Conservation (phyloP, 805 yeast species). For the Zygoascus flipseniorum region DNA sequence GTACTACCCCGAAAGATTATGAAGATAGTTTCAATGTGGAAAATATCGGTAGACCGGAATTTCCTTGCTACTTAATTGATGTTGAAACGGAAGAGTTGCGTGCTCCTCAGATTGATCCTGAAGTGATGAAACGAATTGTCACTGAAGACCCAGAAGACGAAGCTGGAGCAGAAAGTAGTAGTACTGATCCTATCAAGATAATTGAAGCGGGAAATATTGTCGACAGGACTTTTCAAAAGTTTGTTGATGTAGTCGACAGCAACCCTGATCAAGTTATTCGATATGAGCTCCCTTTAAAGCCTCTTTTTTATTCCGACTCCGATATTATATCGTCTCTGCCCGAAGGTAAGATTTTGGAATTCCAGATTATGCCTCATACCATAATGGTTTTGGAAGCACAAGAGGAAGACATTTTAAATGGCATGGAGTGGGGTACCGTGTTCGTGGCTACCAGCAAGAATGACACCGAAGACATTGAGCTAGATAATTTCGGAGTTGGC, state of each 20-base stretch:
- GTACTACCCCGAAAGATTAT: conserved; percentile 18
- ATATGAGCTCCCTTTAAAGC: conserved; percentile 59
- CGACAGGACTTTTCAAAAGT: conserved; percentile 72
- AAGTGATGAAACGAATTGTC: conserved; percentile 37
- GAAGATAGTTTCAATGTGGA: neutral
- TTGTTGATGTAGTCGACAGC: conserved; percentile 63
- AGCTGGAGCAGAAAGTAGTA: conserved; percentile 13
- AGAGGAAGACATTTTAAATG: conserved; percentile 44
- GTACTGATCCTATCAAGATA: conserved; percentile 8
- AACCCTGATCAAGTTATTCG: conserved; percentile 84
- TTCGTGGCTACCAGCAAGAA: conserved; percentile 71
- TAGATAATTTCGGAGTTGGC: conserved; percentile 63
- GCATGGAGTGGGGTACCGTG: conserved; percentile 98
- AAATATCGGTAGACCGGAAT: neutral
- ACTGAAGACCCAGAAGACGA: conserved; percentile 26
- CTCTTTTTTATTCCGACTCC: conserved; percentile 61
- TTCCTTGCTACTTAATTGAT: conserved; percentile 41
- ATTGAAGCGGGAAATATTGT: conserved; percentile 30
- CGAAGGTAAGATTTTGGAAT: conserved; percentile 47
- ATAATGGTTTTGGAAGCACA: conserved; percentile 64
- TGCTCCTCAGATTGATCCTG: conserved; percentile 40
- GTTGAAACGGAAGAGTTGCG: conserved; percentile 56
- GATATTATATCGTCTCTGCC: conserved; percentile 36
- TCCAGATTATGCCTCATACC: conserved; percentile 91
- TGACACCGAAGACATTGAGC: conserved; percentile 37